A percentile compares a stretch with the other conserved stretches of the same genome.
Evolutionary conservation across 352 stramenopile genomes (phyloP).

Genomic region (Phytophthora crassamura): DNA sequence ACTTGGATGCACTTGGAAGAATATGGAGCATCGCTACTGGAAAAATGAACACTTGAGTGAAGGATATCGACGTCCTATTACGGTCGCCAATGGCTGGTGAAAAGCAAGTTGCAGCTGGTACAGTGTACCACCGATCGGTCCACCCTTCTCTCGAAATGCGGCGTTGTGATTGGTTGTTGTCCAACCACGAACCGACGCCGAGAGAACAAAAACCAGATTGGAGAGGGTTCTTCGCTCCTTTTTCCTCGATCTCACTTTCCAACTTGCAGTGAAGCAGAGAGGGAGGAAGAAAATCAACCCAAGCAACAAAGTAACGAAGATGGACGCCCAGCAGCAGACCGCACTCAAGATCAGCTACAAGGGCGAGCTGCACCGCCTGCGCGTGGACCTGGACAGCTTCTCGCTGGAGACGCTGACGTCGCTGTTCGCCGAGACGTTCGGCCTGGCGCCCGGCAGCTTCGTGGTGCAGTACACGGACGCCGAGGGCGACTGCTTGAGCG

Average conservation of each 20-base stretch:
- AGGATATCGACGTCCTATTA: neutral
- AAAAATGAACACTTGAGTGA: too few relatives aligned
- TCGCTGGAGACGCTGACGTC: conserved; percentile 51
- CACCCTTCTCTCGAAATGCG: conserved; percentile 17
- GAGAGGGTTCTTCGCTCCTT: conserved; percentile 1
- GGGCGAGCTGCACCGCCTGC: conserved; percentile 85
- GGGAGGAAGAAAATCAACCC: conserved; percentile 11
- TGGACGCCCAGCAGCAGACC: conserved; percentile 63
- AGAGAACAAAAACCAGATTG: conserved; percentile 34
- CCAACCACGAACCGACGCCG: conserved; percentile 22
- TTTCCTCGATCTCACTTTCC: conserved; percentile 38
- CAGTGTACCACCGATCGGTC: conserved; percentile 26
- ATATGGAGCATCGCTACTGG: too few relatives aligned
- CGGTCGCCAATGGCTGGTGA: too few relatives aligned
- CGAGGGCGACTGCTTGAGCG: conserved; percentile 76
- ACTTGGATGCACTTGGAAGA: too few relatives aligned
- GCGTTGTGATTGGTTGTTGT: conserved; percentile 23
- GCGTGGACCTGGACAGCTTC: conserved; percentile 62
- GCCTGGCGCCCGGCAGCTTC: conserved; percentile 52
- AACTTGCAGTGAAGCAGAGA: conserved; percentile 27
- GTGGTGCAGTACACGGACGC: conserved; percentile 85
- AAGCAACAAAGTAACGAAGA: conserved; percentile 24
- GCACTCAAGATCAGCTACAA: conserved; percentile 85
- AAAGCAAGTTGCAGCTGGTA: neutral
- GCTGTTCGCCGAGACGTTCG: conserved; percentile 73